Conservation (phyloP, 1,284 basidiomycete genomes). For the Takashimella koratensis region DNA sequence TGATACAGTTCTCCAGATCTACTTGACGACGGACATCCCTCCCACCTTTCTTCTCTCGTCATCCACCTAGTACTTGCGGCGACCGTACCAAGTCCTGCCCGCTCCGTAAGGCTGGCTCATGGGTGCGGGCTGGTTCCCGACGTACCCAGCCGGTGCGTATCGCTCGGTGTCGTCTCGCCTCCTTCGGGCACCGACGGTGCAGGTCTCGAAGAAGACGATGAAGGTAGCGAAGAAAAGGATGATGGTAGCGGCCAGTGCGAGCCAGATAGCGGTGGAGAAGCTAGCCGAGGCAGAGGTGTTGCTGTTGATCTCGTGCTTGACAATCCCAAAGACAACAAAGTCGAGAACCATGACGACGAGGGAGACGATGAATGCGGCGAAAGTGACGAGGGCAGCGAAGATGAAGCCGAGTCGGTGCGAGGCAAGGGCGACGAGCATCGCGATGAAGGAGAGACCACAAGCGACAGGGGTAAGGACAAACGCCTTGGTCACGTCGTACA, state of each 20-base stretch:
- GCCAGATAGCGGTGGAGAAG: conserved; percentile 39
- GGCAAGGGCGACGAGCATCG: conserved; percentile 39
- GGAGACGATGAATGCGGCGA: conserved; percentile 40
- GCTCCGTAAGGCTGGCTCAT: not conserved
- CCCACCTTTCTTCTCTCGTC: not conserved
- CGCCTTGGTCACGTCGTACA: conserved; percentile 32
- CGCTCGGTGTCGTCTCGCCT: conserved; percentile 3
- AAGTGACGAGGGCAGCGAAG: conserved; percentile 34
- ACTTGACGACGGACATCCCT: not conserved
- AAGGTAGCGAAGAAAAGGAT: conserved; percentile 38
- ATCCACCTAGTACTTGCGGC: not conserved
- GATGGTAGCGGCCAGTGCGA: conserved; percentile 36
- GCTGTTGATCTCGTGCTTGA: conserved; percentile 29
- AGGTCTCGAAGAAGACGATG: conserved; percentile 33
- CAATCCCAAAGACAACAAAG: conserved; percentile 36
- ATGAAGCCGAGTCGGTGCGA: conserved; percentile 43
- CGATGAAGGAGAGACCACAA: conserved; percentile 33
- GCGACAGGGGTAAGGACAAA: conserved; percentile 46
- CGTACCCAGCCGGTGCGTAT: not conserved
- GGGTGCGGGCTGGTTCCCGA: not conserved
- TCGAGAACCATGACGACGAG: conserved; percentile 44
- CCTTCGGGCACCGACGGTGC: conserved; percentile 23
- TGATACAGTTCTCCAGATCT: not conserved
- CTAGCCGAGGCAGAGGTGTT: conserved; percentile 15
- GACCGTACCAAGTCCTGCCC: not conserved